These are phyloP conservation scores for Blepharisma stoltei DNA, from an alignment of 73 alveolate genomes.

Conservation along the genomic window DNA sequence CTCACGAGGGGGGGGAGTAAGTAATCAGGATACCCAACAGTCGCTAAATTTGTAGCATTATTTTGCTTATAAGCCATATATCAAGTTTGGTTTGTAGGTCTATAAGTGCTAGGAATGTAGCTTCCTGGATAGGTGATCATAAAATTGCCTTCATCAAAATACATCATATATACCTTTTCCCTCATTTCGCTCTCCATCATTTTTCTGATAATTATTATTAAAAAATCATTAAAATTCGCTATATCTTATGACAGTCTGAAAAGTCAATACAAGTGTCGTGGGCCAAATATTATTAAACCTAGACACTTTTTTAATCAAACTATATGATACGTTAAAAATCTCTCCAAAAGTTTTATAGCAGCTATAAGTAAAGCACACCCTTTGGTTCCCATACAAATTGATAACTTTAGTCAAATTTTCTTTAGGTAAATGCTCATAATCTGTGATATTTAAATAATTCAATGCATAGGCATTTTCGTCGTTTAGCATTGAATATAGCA, in stretches of 20 bases:
- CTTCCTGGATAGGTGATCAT: background rate
- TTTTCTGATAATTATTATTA: too few species aligned
- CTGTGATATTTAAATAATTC: background rate
- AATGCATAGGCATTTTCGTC: background rate
- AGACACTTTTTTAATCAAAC: background rate
- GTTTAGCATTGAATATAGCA: background rate
- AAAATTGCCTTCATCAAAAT: background rate
- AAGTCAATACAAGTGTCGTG: background rate
- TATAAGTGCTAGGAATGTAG: background rate
- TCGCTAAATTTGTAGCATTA: background rate
- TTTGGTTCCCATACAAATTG: background rate
- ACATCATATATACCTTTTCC: too few species aligned
- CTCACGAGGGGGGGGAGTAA: too few species aligned
- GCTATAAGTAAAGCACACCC: conserved; percentile 25
- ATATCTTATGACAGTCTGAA: background rate
- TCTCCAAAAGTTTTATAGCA: background rate
- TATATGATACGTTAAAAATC: background rate
- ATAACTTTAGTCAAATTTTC: background rate
- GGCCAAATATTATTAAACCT: conserved; percentile 13
- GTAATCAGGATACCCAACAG: background rate
- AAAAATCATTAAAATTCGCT: too few species aligned
- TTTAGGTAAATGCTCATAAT: conserved; percentile 7
- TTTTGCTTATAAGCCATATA: background rate
- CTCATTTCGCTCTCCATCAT: too few species aligned
- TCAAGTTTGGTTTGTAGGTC: background rate